phyloP scores from a whole-genome alignment of 768 basidiomycete genomes.

The Russula ochroleuca region DNA sequence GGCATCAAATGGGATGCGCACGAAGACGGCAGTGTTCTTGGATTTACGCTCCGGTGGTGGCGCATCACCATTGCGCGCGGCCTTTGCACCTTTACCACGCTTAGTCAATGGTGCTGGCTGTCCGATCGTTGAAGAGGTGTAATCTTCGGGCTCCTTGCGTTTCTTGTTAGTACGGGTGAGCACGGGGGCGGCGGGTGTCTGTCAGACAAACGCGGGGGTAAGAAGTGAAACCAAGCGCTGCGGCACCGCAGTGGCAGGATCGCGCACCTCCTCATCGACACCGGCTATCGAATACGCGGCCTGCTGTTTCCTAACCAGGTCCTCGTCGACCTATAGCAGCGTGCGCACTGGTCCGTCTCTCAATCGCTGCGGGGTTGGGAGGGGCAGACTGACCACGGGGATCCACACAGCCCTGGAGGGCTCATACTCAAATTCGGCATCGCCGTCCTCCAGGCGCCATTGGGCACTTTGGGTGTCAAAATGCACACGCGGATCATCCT shows the following conservation, averaged over 20 bases:
- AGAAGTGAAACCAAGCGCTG: conserved; percentile 28
- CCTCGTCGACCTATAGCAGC: conserved; percentile 71
- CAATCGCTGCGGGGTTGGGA: conserved; percentile 10
- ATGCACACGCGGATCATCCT: conserved; percentile 77
- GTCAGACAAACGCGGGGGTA: conserved; percentile 12
- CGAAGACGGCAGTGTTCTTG: conserved; percentile 91
- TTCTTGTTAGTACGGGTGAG: conserved; percentile 76
- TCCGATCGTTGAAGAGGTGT: conserved; percentile 51
- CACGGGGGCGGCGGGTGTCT: conserved; percentile 88
- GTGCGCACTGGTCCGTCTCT: conserved; percentile 22
- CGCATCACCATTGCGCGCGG: conserved; percentile 31
- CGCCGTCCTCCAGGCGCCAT: conserved; percentile 88
- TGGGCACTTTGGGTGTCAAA: conserved; percentile 69
- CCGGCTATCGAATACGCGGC: conserved; percentile 90
- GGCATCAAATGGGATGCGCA: conserved; percentile 74
- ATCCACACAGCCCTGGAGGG: conserved; percentile 72
- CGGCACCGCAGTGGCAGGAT: conserved; percentile 3
- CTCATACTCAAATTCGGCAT: conserved; percentile 93
- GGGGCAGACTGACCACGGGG: conserved; percentile 59
- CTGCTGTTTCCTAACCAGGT: conserved; percentile 83
- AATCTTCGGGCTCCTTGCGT: conserved; percentile 69
- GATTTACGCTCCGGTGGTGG: conserved; percentile 52
- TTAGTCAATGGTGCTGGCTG: conserved; percentile 57
- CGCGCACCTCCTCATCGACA: conserved; percentile 86
- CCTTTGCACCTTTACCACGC: conserved; percentile 58